These are phyloP conservation scores for Flaveria floridana DNA, from an alignment of 140 eudicot species.

Conservation along the genomic window DNA sequence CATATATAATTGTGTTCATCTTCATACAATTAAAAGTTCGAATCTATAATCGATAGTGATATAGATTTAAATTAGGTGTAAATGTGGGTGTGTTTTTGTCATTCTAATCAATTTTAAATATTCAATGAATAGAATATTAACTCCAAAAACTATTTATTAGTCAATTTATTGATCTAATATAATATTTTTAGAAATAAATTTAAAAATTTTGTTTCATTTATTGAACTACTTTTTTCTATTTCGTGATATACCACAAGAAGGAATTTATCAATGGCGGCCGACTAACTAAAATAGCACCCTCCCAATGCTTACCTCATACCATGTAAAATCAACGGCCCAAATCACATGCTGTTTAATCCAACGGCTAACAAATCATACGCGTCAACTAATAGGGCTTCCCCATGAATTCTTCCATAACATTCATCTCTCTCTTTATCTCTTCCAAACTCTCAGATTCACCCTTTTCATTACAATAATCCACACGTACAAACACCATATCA, in stretches of 20 bases:
- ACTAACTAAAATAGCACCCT: constrained; percentile 31
- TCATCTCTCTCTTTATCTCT: constrained; percentile 32
- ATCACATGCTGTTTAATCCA: constrained; percentile 39
- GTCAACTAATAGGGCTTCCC: constrained; percentile 57
- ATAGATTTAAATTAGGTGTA: no score
- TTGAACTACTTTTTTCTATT: not conserved
- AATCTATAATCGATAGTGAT: no score
- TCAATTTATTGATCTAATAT: not conserved
- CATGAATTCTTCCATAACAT: constrained; percentile 44
- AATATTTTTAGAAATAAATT: not conserved
- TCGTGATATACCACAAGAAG: constrained; percentile 24
- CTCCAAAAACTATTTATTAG: not conserved
- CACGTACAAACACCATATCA: not conserved
- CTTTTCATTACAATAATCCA: constrained; percentile 20
- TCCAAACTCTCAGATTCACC: constrained; percentile 47
- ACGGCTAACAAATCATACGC: constrained; percentile 40
- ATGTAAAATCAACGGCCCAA: constrained; percentile 41
- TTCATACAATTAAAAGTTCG: no score
- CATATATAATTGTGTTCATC: no score
- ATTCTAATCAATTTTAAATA: no score
- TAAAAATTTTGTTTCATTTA: no score
- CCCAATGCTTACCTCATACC: constrained; percentile 18
- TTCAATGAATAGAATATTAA: not conserved
- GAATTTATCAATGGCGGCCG: constrained; percentile 41
- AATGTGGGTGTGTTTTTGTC: no score